Conservation (phyloP, 2,329 filamentous ascomycete genomes). For the Peltaster fructicola region DNA sequence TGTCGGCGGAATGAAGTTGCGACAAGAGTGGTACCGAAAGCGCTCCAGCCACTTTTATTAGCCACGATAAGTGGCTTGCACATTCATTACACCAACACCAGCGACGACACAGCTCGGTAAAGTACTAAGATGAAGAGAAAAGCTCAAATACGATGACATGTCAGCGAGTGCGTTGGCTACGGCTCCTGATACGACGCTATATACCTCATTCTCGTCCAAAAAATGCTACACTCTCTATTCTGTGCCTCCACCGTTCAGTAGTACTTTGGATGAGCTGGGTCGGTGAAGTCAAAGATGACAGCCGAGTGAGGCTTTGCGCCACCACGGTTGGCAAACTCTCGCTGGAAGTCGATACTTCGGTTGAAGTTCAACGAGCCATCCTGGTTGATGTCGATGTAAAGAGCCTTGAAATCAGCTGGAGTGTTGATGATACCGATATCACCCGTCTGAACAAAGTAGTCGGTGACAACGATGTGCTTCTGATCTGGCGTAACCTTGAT, state of each 20-base stretch:
- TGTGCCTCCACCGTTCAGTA: slow-evolving; percentile 1
- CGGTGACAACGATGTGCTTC: slow-evolving; percentile 46
- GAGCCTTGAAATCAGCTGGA: slow-evolving; percentile 42
- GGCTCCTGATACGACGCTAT: too few relatives aligned
- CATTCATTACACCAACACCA: too few relatives aligned
- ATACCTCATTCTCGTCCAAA: too few relatives aligned
- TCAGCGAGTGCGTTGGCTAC: too few relatives aligned
- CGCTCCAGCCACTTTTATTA: too few relatives aligned
- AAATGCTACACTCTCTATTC: too few relatives aligned
- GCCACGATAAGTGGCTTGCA: too few relatives aligned
- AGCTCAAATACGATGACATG: too few relatives aligned
- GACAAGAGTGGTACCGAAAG: too few relatives aligned
- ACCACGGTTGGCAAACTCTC: slow-evolving; percentile 35
- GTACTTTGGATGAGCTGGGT: not conserved
- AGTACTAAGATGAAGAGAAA: too few relatives aligned
- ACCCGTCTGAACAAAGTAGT: slow-evolving; percentile 47
- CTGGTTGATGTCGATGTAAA: slow-evolving; percentile 40
- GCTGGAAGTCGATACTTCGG: slow-evolving; percentile 39
- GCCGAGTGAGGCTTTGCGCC: slow-evolving; percentile 40
- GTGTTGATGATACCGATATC: slow-evolving; percentile 44
- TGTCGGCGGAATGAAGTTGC: too few relatives aligned
- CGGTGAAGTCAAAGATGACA: slow-evolving; percentile 36
- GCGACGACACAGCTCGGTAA: too few relatives aligned
- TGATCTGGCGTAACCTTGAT: slow-evolving; percentile 47
- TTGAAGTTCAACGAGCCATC: slow-evolving; percentile 42